These are phyloP conservation scores for Aureobasidium sp. DNA, from an alignment of 2,329 filamentous ascomycete species.

Conservation along the genomic window DNA sequence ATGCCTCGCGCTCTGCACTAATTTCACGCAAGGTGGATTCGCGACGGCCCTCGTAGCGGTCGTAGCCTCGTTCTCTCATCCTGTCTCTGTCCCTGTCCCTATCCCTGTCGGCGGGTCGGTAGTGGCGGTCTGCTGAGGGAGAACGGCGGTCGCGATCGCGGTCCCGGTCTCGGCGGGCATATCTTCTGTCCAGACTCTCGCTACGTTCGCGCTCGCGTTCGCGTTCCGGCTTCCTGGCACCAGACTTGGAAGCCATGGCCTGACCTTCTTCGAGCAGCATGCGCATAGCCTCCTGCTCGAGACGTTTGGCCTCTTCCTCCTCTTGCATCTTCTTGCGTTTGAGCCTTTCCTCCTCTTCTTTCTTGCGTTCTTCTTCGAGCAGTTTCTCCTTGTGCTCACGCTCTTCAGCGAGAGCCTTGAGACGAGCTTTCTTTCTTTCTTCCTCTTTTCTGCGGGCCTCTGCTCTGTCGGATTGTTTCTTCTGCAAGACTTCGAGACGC, in stretches of 20 bases:
- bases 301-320: slow-evolving; percentile 45
- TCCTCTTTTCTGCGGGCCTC: slow-evolving; percentile 39
- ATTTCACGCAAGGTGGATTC: slow-evolving; percentile 26
- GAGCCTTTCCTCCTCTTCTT: slow-evolving; percentile 42
- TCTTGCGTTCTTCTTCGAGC: slow-evolving; percentile 47
- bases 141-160: slow-evolving; percentile 1
- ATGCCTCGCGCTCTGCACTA: slow-evolving; percentile 28
- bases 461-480: slow-evolving; percentile 42
- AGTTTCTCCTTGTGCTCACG: slow-evolving; percentile 33
- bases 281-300: slow-evolving; percentile 50
- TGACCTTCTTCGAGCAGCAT: slow-evolving; percentile 49
- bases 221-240: slow-evolving; percentile 23
- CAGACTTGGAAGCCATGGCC: slow-evolving; percentile 46
- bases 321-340: slow-evolving; percentile 32
- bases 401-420: slow-evolving; percentile 46
- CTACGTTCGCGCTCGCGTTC: slow-evolving; percentile 37
- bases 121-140: slow-evolving; percentile 8
- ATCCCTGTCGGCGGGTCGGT: slow-evolving; percentile 16
- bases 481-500: slow-evolving; percentile 40
- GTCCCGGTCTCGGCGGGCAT: slow-evolving; percentile 13
- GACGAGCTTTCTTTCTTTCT: slow-evolving; percentile 48
- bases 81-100: slow-evolving; percentile 13
- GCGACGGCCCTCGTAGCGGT: slow-evolving; percentile 16
- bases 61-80: slow-evolving; percentile 10
- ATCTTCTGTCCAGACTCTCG: slow-evolving; percentile 17